Base-by-base conservation (phyloP, 2,329 filamentous ascomycete species). In the Diaporthe sp. region DNA sequence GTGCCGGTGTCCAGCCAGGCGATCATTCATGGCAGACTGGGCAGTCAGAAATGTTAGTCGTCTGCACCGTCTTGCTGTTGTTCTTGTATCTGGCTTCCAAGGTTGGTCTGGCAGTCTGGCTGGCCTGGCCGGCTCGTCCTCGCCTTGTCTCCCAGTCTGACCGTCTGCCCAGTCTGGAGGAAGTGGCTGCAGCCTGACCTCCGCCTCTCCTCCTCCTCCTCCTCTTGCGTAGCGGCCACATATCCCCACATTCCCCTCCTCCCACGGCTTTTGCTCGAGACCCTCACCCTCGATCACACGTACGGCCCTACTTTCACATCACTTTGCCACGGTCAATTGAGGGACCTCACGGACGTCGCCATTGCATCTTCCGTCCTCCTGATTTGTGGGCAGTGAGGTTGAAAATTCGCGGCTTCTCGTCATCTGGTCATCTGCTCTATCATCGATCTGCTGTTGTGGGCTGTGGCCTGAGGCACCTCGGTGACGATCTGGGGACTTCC, bases 1-100 rank as follows among this genome's bases (percentile, higher is more conserved):
- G 71, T 72, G 71, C 57, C 25, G 53, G 34, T 63, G 39, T 49
- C 70, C 55, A 68, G 47, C 47, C 65, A 47, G 47, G 22, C 65
- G 47, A 68, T 68, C 65, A 51, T 68, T 51, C 63, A 68, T 51
- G 63, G 63, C 63, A 37, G 13, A 68, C 61, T 65, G 61, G 61
- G 61, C 61, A 65, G 39, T 31, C 60, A 31, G n/a, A 12, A 13
- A 13, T 39, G 37, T 49, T 22, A 49, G 44, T 49, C 6, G 17
- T 7, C 42, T 67, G 61, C 61, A 65, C 61, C 20, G 17, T 49
- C 10, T 47, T 49, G 60, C 39, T 65, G 61, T 42, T 4, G 61
- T 9, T 47, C 4, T 17, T 65, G 42, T 28, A 49, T n/a, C 61
- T 49, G 37, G 37, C 17, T 49, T 10, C 3, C 44, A 8, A 17